These are phyloP conservation scores for Obelidium mucronatum DNA, from an alignment of 192 early-diverging fungal species.

Conservation along the genomic window DNA sequence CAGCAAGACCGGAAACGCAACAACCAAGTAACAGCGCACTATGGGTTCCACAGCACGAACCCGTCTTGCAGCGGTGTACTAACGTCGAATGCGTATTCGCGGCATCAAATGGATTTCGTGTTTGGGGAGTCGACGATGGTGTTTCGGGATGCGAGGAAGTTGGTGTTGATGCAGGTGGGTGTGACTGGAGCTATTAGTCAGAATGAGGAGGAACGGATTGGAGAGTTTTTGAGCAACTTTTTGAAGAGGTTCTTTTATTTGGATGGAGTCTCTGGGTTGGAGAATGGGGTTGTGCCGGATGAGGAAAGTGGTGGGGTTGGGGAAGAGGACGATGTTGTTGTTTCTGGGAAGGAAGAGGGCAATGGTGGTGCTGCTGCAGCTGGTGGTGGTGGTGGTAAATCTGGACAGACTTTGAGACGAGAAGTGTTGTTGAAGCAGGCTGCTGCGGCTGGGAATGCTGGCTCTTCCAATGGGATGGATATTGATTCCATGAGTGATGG, in stretches of 20 bases:
- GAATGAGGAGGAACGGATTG: constrained; percentile 77
- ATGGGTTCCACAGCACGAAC: constrained; percentile 38
- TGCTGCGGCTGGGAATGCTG: background rate
- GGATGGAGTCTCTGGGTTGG: constrained; percentile 45
- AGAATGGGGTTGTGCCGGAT: constrained; percentile 59
- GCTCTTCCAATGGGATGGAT: constrained; percentile 32
- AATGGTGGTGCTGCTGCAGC: constrained; percentile 11
- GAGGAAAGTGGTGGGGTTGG: constrained; percentile 23
- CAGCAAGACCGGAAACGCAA: constrained; percentile 66
- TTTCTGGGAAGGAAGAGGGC: background rate
- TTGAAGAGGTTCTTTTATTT: constrained; percentile 73
- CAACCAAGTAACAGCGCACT: background rate
- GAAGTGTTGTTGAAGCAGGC: constrained; percentile 35
- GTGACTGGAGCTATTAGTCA: constrained; percentile 58
- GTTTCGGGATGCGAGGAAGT: constrained; percentile 78
- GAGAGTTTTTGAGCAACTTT: constrained; percentile 78
- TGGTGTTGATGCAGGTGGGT: constrained; percentile 81
- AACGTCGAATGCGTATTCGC: constrained; percentile 18
- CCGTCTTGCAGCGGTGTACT: background rate
- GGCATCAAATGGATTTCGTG: constrained; percentile 83
- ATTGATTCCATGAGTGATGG: constrained; percentile 45
- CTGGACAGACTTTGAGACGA: constrained; percentile 12
- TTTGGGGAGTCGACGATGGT: constrained; percentile 79
- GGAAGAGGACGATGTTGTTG: background rate
- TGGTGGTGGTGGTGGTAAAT: constrained; percentile 3